phyloP scores from a whole-genome alignment of 2,329 filamentous ascomycete genomes.

The Hymenotorrendiella dingleyae region DNA sequence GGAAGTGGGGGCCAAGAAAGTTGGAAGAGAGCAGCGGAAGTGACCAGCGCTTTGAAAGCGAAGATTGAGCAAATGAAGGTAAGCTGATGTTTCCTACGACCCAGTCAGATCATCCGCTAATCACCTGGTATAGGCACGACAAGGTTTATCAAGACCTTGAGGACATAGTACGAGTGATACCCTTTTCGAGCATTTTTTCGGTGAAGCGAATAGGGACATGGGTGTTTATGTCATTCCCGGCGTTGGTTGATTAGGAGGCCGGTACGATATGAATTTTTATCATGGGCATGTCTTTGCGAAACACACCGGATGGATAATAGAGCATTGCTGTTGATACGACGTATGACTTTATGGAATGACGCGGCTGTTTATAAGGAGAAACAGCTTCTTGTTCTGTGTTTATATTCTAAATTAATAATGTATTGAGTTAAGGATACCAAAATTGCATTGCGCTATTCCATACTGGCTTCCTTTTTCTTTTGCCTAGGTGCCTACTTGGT shows the following conservation, averaged over 20 bases:
- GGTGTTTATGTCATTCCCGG: constrained; percentile 9
- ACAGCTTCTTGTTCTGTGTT: constrained; percentile 1
- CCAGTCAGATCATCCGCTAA: constrained; percentile 5
- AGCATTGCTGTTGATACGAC: constrained; percentile 8
- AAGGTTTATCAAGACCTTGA: constrained; percentile 43
- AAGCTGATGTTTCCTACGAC: constrained; percentile 19
- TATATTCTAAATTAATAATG: not conserved
- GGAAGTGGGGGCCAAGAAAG: constrained; percentile 62
- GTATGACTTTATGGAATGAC: constrained; percentile 10
- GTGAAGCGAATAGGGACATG: constrained; percentile 14
- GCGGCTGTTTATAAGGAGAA: constrained; percentile 3
- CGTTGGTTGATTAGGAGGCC: constrained; percentile 3
- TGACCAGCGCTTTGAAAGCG: constrained; percentile 94
- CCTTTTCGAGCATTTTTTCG: constrained; percentile 15
- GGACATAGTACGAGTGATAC: not conserved
- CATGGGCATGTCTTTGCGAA: not conserved
- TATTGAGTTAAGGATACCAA: too few species aligned
- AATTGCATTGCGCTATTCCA: too few species aligned
- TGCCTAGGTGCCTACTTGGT: too few species aligned
- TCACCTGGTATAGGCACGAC: constrained; percentile 37
- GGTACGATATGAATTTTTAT: not conserved
- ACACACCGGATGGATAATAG: not conserved
- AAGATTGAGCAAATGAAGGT: constrained; percentile 98
- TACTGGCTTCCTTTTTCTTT: too few species aligned
- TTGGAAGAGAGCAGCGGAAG: constrained; percentile 95